Percentiles rank a stretch among this genome's conserved stretches.
These are phyloP conservation scores for Pythium vanterpoolii DNA, from an alignment of 352 stramenopile species.

Conservation along the genomic window DNA sequence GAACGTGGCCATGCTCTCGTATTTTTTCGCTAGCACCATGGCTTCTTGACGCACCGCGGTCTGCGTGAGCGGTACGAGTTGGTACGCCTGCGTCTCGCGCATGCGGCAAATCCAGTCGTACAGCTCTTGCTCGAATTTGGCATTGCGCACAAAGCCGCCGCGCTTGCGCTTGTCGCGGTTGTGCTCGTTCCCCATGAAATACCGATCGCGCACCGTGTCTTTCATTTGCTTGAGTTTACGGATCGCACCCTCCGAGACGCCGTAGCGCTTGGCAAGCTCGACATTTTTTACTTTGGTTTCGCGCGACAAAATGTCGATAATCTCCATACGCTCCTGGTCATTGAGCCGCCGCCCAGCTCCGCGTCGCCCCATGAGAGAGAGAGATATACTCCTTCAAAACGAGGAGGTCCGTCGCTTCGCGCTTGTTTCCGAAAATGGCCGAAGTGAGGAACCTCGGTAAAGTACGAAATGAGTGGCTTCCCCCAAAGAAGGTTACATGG, in stretches of 20 bases:
- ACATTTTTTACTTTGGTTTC: conserved; percentile 86
- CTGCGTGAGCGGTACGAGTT: conserved; percentile 82
- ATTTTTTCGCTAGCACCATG: conserved; percentile 81
- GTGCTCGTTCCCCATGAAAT: conserved; percentile 78
- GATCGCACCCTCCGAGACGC: conserved; percentile 82
- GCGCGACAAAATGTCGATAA: conserved; percentile 76
- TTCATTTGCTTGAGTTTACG: conserved; percentile 89
- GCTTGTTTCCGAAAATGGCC: conserved; percentile 24
- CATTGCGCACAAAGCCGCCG: conserved; percentile 78
- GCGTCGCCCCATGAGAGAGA: conserved; percentile 55
- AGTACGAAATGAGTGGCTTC: conserved; percentile 31
- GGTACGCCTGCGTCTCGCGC: conserved; percentile 76
- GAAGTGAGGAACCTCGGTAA: conserved; percentile 12
- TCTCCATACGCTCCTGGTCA: conserved; percentile 90
- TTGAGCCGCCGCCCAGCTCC: conserved; percentile 77
- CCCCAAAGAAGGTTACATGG: not conserved
- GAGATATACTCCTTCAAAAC: not conserved
- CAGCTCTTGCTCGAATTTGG: conserved; percentile 82
- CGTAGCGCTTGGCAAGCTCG: conserved; percentile 80
- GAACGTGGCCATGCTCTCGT: conserved; percentile 80
- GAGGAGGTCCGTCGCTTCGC: conserved; percentile 13
- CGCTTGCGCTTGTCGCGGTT: conserved; percentile 87
- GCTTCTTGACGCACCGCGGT: conserved; percentile 82
- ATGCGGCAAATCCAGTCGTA: conserved; percentile 86
- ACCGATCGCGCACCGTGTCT: conserved; percentile 79